Base-by-base conservation (phyloP, 306 rosid species). In the Arachis stenosperma region DNA sequence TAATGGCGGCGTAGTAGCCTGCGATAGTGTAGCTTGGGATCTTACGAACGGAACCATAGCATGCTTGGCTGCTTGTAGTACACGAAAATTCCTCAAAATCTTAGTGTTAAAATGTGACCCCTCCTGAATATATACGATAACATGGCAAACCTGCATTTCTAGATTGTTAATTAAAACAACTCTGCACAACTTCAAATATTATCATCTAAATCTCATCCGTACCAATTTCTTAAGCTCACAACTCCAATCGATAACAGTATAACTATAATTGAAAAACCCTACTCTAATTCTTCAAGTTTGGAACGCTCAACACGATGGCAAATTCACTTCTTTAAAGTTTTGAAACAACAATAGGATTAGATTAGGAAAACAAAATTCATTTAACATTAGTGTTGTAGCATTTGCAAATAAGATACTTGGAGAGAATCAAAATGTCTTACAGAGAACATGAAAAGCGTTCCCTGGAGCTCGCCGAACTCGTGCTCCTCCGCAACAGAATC, bases 131-230 rank as follows among this genome's bases (percentile, higher is more conserved):
- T 87, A 86, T 82, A 93, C 55, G 74, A 93, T 79, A 56, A 90
- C 86, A 85, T 90, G 98, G 69, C 96, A 93, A 77, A 93, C 98
- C 97, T 93, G 96, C 90, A 90, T 82, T 75, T 72, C 85, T 80
- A 87, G 9, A 61, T 36, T 30, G 80, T 61, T 72, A 71, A 66
- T 69, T 50, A 67, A 15, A 82, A 65, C 54, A 67, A 71, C 47
- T 29, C 65, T 1, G 6, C 67, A 50, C 53, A 46, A 67, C 17
- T 70, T 67, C 40, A 47, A 52, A 52, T n/a, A 52, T 52, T 30
- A 61, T 53, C 43, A 63, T 9, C n/a, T n/a, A 58, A 58, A 50
- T 50, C 55, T 50, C 17, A 13, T 5, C 17, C 55, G 4, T 13
- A 15, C 57, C 9, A 52, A 52, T 52, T 52, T 52, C 57, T 52